These are phyloP conservation scores for Candida rishiriensis DNA, from an alignment of 805 yeast genomes.

Conservation along the genomic window DNA sequence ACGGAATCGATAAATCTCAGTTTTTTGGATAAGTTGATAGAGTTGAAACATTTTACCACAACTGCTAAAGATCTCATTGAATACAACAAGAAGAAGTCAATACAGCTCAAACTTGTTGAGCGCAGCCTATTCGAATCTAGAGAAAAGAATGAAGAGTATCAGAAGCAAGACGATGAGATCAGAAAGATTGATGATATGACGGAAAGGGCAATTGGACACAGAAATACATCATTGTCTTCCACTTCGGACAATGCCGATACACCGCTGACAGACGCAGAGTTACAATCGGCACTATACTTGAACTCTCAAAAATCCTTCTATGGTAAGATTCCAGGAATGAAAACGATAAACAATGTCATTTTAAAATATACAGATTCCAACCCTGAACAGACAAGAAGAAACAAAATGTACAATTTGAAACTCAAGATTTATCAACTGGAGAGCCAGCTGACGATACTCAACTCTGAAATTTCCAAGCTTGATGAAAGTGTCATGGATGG, in stretches of 20 bases:
- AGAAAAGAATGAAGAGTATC: slow-evolving; percentile 22
- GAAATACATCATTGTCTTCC: background rate
- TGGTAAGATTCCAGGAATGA: slow-evolving; percentile 33
- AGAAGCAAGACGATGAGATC: slow-evolving; percentile 28
- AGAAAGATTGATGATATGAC: slow-evolving; percentile 29
- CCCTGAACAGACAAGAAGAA: slow-evolving; percentile 32
- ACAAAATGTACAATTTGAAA: slow-evolving; percentile 26
- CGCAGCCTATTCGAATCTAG: slow-evolving; percentile 23
- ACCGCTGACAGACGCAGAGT: slow-evolving; percentile 30
- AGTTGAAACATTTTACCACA: slow-evolving; percentile 29
- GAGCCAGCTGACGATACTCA: slow-evolving; percentile 25
- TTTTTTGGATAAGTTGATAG: slow-evolving; percentile 31
- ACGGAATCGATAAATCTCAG: slow-evolving; percentile 25
- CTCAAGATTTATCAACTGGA: slow-evolving; percentile 28
- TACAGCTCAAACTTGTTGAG: slow-evolving; percentile 28
- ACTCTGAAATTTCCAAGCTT: slow-evolving; percentile 22
- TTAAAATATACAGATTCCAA: slow-evolving; percentile 31
- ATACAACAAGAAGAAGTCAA: slow-evolving; percentile 30
- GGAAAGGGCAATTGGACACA: slow-evolving; percentile 20
- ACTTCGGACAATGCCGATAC: slow-evolving; percentile 11
- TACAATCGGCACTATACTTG: slow-evolving; percentile 27
- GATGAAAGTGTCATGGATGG: slow-evolving; percentile 21
- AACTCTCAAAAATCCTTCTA: slow-evolving; percentile 25
- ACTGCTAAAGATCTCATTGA: slow-evolving; percentile 29
- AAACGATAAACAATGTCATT: slow-evolving; percentile 30